A percentile compares a stretch with the other conserved stretches of the same genome.
These are phyloP conservation scores for Paxillus rubicundulus DNA, from an alignment of 768 basidiomycete genomes.

Conservation along the genomic window DNA sequence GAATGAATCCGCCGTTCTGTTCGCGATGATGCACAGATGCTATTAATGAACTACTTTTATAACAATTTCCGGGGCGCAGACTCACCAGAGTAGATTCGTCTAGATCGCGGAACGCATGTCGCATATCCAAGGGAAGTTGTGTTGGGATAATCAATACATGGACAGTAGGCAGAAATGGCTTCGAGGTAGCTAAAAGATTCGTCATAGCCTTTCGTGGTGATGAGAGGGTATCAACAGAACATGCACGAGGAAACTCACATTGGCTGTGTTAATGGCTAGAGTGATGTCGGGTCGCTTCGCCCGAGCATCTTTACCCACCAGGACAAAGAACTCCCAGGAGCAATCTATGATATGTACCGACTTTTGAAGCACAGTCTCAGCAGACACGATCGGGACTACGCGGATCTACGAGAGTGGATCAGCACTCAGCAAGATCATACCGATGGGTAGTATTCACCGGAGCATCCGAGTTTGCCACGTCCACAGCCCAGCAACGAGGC, in stretches of 20 bases:
- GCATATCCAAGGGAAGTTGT: constrained; percentile 68
- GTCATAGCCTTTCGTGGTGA: constrained; percentile 50
- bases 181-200: constrained; percentile 42
- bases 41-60: not conserved
- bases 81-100: constrained; percentile 62
- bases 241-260: constrained; percentile 37
- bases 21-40: not conserved
- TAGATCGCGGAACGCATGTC: constrained; percentile 63
- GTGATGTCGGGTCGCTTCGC: constrained; percentile 57
- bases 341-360: constrained; percentile 71
- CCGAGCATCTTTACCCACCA: constrained; percentile 69
- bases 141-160: constrained; percentile 76
- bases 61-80: constrained; percentile 1
- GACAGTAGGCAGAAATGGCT: constrained; percentile 70
- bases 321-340: constrained; percentile 74
- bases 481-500: constrained; percentile 62
- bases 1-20: constrained; percentile 51
- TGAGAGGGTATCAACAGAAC: not conserved
- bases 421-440: constrained; percentile 3
- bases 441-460: constrained; percentile 38
- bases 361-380: constrained; percentile 36
- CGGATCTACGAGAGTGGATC: constrained; percentile 40
- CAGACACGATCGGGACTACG: constrained; percentile 43
- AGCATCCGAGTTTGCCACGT: constrained; percentile 32
- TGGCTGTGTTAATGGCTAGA: constrained; percentile 56